Evolutionary conservation across 176 grass and related monocot species (phyloP), one percentile per base, ranked within the genome.

Genomic region (Dactylis glomerata): DNA sequence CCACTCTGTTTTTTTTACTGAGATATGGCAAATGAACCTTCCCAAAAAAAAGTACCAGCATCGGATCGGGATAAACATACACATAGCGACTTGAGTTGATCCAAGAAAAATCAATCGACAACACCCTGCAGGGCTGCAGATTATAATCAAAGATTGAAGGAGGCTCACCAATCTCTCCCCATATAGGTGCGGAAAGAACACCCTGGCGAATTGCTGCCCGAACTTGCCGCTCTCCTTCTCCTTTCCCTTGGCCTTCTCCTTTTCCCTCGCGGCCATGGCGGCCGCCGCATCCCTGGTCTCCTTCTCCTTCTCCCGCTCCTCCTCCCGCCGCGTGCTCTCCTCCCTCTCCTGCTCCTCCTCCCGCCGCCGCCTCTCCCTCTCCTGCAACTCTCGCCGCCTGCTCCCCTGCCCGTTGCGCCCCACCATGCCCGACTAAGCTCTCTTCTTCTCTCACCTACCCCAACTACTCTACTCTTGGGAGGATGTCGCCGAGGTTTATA

Each of bases 151-250:
- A 31, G 55, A 63, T 40, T 68, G 4, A 46, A 49, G 79, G n/a
- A 65, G 30, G n/a, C 59, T 71, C 73, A 89, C 87, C 87, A 92
- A 38, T 37, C 72, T 62, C 40, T 92, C 49, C 62, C 40, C 10
- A 0, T 75, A 89, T 5, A 77, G 84, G 19, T 38, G 4, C 22
- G 84, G 70, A n/a, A 87, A 63, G 80, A 89, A 86, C 76, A 92
- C 84, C 76, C 86, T 81, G 80, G 86, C 73, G 87, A 92, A 92
- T 51, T 83, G 61, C 24, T n/a, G 76, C 24, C 59, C 52, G 8
- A 22, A 19, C 44, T 34, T 44, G 63, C 16, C 40, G 42, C 19
- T 20, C 32, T 37, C 33, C 37, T 16, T 36, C 8, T 46, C 50
- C 27, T 22, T 26, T 50, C 26, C 68, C 30, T 1, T 37, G 38